phyloP scores from a whole-genome alignment of 495 filamentous ascomycete species.

The Thermothielavioides terrestris region DNA sequence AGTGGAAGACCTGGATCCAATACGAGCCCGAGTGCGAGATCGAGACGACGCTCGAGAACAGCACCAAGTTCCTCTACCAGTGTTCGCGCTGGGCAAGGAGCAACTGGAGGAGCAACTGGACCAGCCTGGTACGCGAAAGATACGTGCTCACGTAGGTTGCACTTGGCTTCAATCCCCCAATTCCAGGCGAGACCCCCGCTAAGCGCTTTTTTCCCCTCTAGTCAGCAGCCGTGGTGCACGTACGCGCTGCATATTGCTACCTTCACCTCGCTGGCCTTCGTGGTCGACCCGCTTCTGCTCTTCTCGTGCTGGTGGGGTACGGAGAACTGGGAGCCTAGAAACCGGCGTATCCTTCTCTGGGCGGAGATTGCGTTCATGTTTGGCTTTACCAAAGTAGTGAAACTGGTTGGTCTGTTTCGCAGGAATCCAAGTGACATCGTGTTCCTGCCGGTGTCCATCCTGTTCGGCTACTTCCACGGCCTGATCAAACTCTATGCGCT shows the following conservation, averaged over 20 bases:
- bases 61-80: conserved; percentile 65
- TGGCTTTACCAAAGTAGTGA: conserved; percentile 63
- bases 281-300: conserved; percentile 55
- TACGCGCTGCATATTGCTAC: conserved; percentile 71
- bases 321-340: conserved; percentile 33
- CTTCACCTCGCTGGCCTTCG: conserved; percentile 59
- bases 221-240: conserved; percentile 64
- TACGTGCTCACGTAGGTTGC: conserved; percentile 59
- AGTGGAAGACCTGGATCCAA: conserved; percentile 71
- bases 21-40: conserved; percentile 65
- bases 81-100: conserved; percentile 74
- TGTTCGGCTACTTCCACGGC: conserved; percentile 73
- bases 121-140: conserved; percentile 60
- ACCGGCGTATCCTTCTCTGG: conserved; percentile 38
- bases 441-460: conserved; percentile 60
- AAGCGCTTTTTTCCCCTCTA: conserved; percentile 21
- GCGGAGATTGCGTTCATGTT: conserved; percentile 45
- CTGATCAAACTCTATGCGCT: conserved; percentile 69
- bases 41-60: conserved; percentile 67
- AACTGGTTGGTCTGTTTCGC: conserved; percentile 64
- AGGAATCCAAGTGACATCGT: conserved; percentile 60
- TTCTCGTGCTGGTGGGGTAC: conserved; percentile 45
- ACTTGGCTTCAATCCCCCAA: too few relatives aligned
- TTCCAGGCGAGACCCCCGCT: too few relatives aligned
- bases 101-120: conserved; percentile 76